phyloP scores from a whole-genome alignment of 2,329 filamentous ascomycete species.

The Aureobasidium sp. region DNA sequence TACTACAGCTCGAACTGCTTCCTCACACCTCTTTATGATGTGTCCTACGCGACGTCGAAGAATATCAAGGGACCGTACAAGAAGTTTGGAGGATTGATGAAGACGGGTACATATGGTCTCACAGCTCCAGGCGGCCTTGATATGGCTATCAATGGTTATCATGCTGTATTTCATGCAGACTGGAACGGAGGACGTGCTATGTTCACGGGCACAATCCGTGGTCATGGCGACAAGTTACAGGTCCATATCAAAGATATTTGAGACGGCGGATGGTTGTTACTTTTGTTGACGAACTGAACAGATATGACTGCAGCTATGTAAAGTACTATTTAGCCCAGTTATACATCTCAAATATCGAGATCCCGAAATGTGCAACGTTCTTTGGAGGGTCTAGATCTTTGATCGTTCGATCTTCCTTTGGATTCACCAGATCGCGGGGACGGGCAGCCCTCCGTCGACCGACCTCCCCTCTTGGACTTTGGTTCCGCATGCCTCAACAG shows the following conservation, averaged over 20 bases:
- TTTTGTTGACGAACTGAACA: neutral
- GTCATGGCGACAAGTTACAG: neutral
- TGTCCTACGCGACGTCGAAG: slow-evolving; percentile 25
- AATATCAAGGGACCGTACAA: slow-evolving; percentile 25
- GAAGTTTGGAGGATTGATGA: slow-evolving; percentile 31
- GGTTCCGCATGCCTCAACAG: neutral
- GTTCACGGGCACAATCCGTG: slow-evolving; percentile 24
- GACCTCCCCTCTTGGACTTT: neutral
- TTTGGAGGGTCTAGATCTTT: neutral
- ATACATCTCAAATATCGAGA: neutral
- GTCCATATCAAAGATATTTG: slow-evolving; percentile 10
- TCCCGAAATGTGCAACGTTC: neutral
- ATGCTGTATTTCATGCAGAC: slow-evolving; percentile 36
- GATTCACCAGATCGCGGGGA: neutral
- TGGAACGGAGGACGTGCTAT: slow-evolving; percentile 26
- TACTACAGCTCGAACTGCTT: slow-evolving; percentile 28
- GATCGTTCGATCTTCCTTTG: neutral
- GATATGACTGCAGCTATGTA: neutral
- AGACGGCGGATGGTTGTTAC: neutral
- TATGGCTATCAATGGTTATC: slow-evolving; percentile 34
- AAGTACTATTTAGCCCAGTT: too few relatives aligned
- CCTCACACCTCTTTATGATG: slow-evolving; percentile 24
- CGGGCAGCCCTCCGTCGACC: neutral
- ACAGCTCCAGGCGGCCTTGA: slow-evolving; percentile 34
- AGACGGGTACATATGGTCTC: slow-evolving; percentile 30